phyloP scores from a whole-genome alignment of 257 asterid genomes.

The Paraleonurus japonicus region DNA sequence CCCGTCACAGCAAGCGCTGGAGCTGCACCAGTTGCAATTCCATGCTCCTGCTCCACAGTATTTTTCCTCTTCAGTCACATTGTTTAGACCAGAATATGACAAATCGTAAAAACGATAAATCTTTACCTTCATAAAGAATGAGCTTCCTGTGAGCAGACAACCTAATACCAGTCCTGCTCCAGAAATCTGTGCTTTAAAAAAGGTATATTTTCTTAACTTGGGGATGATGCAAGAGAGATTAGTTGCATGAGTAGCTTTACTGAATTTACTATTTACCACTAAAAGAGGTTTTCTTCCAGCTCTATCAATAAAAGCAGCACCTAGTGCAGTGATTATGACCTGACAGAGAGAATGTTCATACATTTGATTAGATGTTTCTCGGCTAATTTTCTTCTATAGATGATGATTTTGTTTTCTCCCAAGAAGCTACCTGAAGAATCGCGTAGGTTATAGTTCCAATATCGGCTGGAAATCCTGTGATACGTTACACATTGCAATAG shows the following conservation, averaged over 20 bases:
- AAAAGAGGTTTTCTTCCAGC: constrained; percentile 88
- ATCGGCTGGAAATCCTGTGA: constrained; percentile 76
- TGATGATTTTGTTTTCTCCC: neutral
- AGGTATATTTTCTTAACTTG: neutral
- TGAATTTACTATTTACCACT: constrained; percentile 65
- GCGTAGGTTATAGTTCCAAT: constrained; percentile 82
- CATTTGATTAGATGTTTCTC: neutral
- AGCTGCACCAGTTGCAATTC: constrained; percentile 50
- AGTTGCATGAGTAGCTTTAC: neutral
- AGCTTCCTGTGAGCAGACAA: constrained; percentile 63
- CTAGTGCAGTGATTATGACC: constrained; percentile 75
- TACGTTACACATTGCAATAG: neutral
- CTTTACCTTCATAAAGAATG: constrained; percentile 76
- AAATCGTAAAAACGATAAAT: neutral
- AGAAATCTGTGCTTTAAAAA: constrained; percentile 55
- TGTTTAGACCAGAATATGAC: neutral
- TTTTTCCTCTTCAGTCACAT: constrained; percentile 16
- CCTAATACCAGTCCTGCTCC: constrained; percentile 77
- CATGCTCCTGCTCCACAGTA: constrained; percentile 53
- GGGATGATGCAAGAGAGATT: neutral
- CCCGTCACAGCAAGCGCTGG: constrained; percentile 84
- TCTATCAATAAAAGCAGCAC: constrained; percentile 69
- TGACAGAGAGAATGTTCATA: constrained; percentile 21
- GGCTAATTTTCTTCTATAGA: neutral
- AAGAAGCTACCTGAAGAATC: constrained; percentile 63